Evolutionary conservation across 768 basidiomycete genomes (phyloP), one percentile per base, ranked within the genome.

Genomic region (Tricholoma matsutake): DNA sequence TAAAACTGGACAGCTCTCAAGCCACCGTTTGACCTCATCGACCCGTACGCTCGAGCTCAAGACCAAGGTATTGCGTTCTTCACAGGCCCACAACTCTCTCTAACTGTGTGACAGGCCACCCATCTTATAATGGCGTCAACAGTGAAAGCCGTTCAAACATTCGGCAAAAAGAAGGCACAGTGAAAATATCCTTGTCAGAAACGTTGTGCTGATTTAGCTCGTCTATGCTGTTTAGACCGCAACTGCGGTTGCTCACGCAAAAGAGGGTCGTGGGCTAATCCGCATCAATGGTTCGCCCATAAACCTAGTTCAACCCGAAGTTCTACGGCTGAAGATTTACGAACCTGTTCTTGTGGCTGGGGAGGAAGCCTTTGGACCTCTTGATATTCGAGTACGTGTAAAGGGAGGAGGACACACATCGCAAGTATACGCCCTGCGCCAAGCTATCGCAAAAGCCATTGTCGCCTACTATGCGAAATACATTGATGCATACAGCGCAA

Each of bases 351-450:
- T 99, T 68, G 91, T 97, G 61, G 89, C 89, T 62, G 94, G 94
- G 63, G 91, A 94, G 72, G 94, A 97, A 51, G 83, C 90, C 39
- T 95, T 98, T 74, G 78, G 83, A 60, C 81, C 82, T 66, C 83
- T 98, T 69, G 96, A 99, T 80, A 95, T 99, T 78, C 92, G 96
- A 67, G 92, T 98, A 58, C 93, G 96, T 55, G 96, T 97, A 67
- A 96, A 95, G 78, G 97, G 97, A 75, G 97, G 97, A 84, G 97
- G 97, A 78, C 97, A 98, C 83, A 95, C 94, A 62, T 96, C 96
- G 58, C 96, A 99, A 78, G 85, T 99, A 65, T 99, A 98, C 79
- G 97, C 97, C 65, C 94, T 98, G 75, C 93, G 97, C 64, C 97
- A 99, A 82, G 97, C 97, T 39, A 96, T 99, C 71, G 91, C 93